phyloP scores from a whole-genome alignment of 2,329 filamentous ascomycete genomes.

The Bipolaris zeicola region DNA sequence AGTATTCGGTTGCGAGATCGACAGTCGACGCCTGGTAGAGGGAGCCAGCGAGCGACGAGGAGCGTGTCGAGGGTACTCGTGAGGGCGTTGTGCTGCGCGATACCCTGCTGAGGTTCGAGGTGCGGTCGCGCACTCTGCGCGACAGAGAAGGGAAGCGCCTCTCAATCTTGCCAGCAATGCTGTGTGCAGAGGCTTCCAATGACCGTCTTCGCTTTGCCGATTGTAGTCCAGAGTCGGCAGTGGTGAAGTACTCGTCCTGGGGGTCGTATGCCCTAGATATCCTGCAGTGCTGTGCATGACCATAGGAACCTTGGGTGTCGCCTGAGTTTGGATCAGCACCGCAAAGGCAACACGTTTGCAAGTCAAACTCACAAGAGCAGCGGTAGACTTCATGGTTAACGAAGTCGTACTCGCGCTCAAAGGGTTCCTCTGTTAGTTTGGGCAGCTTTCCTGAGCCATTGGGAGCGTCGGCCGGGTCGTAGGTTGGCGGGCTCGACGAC shows the following conservation, averaged over 20 bases:
- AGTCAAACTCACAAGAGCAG: constrained; percentile 72
- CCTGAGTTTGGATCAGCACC: constrained; percentile 52
- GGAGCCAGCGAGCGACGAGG: constrained; percentile 75
- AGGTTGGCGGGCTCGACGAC: constrained; percentile 59
- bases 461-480: constrained; percentile 63
- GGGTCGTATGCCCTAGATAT: constrained; percentile 67
- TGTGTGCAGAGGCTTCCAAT: constrained; percentile 65
- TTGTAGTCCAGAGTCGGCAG: constrained; percentile 62
- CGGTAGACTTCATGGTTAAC: constrained; percentile 55
- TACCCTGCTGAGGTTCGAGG: constrained; percentile 42
- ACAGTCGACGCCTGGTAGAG: constrained; percentile 52
- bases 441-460: constrained; percentile 70
- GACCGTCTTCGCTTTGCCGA: constrained; percentile 63
- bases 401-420: constrained; percentile 69
- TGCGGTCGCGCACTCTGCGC: constrained; percentile 60
- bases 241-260: constrained; percentile 64
- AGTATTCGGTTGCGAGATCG: constrained; percentile 45
- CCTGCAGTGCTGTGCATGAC: constrained; percentile 53
- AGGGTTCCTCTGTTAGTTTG: constrained; percentile 82
- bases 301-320: constrained; percentile 61
- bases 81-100: constrained; percentile 56
- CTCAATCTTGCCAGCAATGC: constrained; percentile 69
- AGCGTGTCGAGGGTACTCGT: constrained; percentile 70
- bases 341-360: constrained; percentile 13
- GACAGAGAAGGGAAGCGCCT: constrained; percentile 63